phyloP scores from a whole-genome alignment of 73 alveolate species.

The Breviolum minutum region DNA sequence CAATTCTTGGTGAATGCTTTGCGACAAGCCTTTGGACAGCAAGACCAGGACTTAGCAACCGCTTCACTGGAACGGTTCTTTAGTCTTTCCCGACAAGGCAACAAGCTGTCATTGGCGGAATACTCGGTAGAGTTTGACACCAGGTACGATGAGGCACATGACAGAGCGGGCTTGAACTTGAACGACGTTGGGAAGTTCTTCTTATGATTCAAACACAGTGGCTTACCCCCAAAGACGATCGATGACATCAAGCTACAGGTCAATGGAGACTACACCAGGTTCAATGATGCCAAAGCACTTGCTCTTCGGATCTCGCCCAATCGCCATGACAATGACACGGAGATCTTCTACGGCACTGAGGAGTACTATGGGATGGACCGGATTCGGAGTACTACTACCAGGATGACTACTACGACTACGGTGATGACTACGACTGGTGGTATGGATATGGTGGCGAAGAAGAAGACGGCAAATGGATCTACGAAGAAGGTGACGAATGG shows the following conservation, averaged over 20 bases:
- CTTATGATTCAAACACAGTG: neutral
- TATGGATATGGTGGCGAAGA: neutral
- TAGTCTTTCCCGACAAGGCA: neutral
- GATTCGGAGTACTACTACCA: no score
- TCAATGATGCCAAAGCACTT: neutral
- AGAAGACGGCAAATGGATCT: neutral
- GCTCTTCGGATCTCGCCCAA: neutral
- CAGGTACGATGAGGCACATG: neutral
- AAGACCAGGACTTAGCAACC: neutral
- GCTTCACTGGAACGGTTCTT: neutral
- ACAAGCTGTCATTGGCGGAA: neutral
- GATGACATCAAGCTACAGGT: slow-evolving; percentile 17
- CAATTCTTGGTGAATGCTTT: neutral
- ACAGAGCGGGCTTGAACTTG: neutral
- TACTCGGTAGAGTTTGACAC: neutral
- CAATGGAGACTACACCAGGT: neutral
- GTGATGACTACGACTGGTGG: neutral
- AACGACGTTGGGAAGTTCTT: neutral
- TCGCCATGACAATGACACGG: neutral
- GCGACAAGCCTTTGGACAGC: neutral
- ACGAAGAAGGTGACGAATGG: neutral
- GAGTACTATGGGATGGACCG: no score
- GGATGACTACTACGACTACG: no score
- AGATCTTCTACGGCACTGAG: neutral
- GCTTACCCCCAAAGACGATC: neutral